Evolutionary conservation across 2,329 filamentous ascomycete genomes (phyloP), one percentile per base, ranked within the genome.

Genomic region (Sarocladium oryzae): DNA sequence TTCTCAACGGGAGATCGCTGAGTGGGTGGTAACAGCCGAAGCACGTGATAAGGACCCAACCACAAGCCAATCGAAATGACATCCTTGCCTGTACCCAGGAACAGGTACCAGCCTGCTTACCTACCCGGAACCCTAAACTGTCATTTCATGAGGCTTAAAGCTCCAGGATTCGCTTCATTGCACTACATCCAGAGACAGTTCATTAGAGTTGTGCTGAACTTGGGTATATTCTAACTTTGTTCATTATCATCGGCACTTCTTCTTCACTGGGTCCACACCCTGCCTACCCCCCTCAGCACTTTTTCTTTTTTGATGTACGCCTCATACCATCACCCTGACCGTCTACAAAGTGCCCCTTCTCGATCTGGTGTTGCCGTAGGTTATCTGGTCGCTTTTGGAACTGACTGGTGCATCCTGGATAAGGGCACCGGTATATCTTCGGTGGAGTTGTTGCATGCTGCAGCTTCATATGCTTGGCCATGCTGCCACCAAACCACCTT

Each of bases 301-400:
- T 77, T 66, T 73, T 76, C 58, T 74, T 67, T 63, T 79, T 80
- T 32, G 60, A 68, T 2, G 72, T 70, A 52, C 73, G 64, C 51
- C 67, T 61, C 11, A 50, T 54, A 3, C 54, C 53, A 7, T 69
- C 64, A 2, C 61, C 68, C 21, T 74, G 69, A 2, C 65, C 68
- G 9, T 72, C 68, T n/a, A 77, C 67, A 54, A 76, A 79, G 55
- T 81, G 78, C 0, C 69, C 69, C 66, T 80, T 80, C 53, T 79
- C 76, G 30, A 77, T 70, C 61, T 78, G 75, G 57, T 81, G 78
- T 59, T 80, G 76, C 53, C 74, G 68, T 55, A 81, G 61, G 51
- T 81, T 81, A 57, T 81, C 78, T 23, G 69, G 70, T 11, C 78
- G 69, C 56, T 80, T 81, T 61, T 73, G 77, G 58, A 77, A 81